These are phyloP conservation scores for Penicillium sumatraense DNA, from an alignment of 2,329 filamentous ascomycete genomes.

Conservation along the genomic window DNA sequence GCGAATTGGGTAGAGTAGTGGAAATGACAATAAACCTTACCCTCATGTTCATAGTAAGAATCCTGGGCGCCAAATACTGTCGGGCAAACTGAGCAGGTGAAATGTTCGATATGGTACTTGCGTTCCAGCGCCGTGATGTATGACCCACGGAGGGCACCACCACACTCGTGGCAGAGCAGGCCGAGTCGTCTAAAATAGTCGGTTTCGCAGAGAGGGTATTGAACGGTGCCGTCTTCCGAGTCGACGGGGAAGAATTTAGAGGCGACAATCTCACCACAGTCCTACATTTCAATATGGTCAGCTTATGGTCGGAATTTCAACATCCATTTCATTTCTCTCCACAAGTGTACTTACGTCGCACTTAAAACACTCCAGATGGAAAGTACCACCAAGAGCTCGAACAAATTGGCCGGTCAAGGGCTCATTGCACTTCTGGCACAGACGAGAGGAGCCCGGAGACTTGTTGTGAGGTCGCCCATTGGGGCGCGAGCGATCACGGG, in stretches of 20 bases:
- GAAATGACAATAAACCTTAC: slow-evolving; percentile 96
- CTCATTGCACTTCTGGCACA: slow-evolving; percentile 85
- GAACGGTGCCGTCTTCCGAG: slow-evolving; percentile 77
- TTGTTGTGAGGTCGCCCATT: slow-evolving; percentile 43
- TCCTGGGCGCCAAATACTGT: slow-evolving; percentile 98
- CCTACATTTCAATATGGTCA: slow-evolving; percentile 58
- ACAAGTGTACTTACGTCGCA: slow-evolving; percentile 72
- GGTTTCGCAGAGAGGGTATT: slow-evolving; percentile 96
- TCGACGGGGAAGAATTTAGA: slow-evolving; percentile 99
- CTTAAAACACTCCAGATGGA: slow-evolving; percentile 96
- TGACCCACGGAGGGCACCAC: slow-evolving; percentile 88
- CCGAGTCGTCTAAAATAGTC: slow-evolving; percentile 95
- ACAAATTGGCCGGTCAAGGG: slow-evolving; percentile 94
- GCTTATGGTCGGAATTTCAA: slow-evolving; percentile 14
- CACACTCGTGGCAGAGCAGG: slow-evolving; percentile 88
- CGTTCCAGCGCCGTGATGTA: slow-evolving; percentile 97
- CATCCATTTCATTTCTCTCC: background rate
- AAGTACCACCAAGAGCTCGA: slow-evolving; percentile 88
- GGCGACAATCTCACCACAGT: slow-evolving; percentile 94
- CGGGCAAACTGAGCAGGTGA: slow-evolving; percentile 94
- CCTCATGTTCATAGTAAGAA: slow-evolving; percentile 98
- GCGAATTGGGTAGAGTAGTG: slow-evolving; percentile 98
- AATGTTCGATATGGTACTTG: slow-evolving; percentile 99
- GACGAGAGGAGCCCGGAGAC: slow-evolving; percentile 52
- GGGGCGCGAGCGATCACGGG: slow-evolving; percentile 42